phyloP scores from a whole-genome alignment of 768 basidiomycete genomes.

The Boletellus ananiceps region DNA sequence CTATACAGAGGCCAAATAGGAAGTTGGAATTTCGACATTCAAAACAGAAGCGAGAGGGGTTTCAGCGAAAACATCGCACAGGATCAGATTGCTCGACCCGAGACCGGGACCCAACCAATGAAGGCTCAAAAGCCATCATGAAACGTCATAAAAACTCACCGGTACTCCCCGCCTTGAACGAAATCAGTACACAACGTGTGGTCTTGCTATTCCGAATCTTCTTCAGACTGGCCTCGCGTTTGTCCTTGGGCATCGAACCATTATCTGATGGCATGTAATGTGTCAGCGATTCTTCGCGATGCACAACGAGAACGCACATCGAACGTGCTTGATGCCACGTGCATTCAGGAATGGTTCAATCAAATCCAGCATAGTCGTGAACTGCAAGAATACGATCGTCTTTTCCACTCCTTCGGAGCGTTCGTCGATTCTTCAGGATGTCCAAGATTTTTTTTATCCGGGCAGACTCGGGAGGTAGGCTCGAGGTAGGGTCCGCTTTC shows the following conservation, averaged over 20 bases:
- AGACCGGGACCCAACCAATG: not conserved
- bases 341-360: slow-evolving; percentile 79
- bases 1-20: not conserved
- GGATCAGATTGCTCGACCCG: too few relatives aligned
- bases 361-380: slow-evolving; percentile 82
- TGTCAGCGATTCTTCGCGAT: slow-evolving; percentile 4
- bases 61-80: not conserved
- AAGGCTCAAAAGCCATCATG: slow-evolving; percentile 1
- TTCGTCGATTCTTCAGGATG: slow-evolving; percentile 60
- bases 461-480: slow-evolving; percentile 66
- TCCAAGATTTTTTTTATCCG: slow-evolving; percentile 84
- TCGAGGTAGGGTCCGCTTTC: slow-evolving; percentile 34
- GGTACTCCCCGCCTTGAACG: slow-evolving; percentile 95
- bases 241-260: slow-evolving; percentile 73
- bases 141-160: slow-evolving; percentile 41
- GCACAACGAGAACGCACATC: slow-evolving; percentile 49
- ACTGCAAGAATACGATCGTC: slow-evolving; percentile 95
- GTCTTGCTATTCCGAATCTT: slow-evolving; percentile 59
- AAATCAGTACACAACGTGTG: slow-evolving; percentile 82
- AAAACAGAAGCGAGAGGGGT: too few relatives aligned
- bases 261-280: slow-evolving; percentile 56
- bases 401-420: slow-evolving; percentile 66
- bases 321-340: slow-evolving; percentile 64
- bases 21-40: not conserved
- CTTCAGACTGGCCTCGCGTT: slow-evolving; percentile 71